Evolutionary conservation across 1,284 basidiomycete genomes (phyloP).

Genomic region (Marasmius oreades): DNA sequence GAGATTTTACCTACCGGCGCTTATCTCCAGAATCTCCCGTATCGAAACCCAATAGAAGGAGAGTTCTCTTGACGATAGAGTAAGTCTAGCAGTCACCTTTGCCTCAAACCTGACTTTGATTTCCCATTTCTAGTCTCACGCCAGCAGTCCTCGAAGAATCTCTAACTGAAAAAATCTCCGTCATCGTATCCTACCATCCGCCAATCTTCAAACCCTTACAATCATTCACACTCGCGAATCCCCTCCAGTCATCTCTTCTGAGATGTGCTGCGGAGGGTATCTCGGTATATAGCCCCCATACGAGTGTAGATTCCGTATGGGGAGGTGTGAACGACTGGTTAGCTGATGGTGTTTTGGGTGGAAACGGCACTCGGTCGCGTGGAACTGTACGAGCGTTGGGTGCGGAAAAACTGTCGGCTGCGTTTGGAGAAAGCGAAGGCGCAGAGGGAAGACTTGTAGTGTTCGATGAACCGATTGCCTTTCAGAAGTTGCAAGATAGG

Average conservation of each 20-base stretch:
- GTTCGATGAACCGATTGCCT: conserved; percentile 50
- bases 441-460: conserved; percentile 70
- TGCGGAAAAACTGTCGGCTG: conserved; percentile 32
- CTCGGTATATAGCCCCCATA: conserved; percentile 87
- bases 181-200: conserved; percentile 87
- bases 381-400: conserved; percentile 33
- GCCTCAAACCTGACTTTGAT: conserved; percentile 4
- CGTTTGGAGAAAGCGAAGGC: conserved; percentile 37
- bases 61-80: conserved; percentile 85
- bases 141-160: conserved; percentile 77
- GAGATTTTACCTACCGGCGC: conserved; percentile 4
- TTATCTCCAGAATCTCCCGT: conserved; percentile 60
- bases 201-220: conserved; percentile 84
- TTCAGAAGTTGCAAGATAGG: conserved; percentile 40
- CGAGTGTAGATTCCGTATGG: conserved; percentile 76
- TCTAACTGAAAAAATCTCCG: conserved; percentile 54
- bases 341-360: conserved; percentile 38
- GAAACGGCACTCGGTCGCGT: conserved; percentile 10
- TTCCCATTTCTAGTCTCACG: conserved; percentile 56
- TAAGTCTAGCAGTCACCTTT: conserved; percentile 33
- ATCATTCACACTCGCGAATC: conserved; percentile 73
- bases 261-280: conserved; percentile 79
- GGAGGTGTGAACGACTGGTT: conserved; percentile 90
- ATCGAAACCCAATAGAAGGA: conserved; percentile 49
- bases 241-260: conserved; percentile 80